Evolutionary conservation across 768 basidiomycete genomes (phyloP), one percentile per base, ranked within the genome.

Genomic region (Podaxis pistillaris): DNA sequence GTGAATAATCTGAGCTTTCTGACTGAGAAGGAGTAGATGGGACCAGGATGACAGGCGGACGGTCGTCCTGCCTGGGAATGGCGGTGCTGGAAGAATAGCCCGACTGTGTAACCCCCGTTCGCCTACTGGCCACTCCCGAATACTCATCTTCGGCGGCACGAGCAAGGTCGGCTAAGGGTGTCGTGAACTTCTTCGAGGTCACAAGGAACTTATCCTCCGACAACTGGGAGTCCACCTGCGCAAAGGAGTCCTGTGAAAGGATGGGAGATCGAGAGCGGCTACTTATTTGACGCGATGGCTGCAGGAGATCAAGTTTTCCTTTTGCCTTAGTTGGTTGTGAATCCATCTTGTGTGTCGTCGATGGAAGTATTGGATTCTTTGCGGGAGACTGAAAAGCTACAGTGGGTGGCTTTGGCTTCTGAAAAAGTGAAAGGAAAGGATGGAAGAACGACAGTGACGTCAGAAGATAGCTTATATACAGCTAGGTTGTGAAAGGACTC

Each of bases 221-320:
- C 62, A 86, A 81, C 40, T 79, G 77, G 1, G 81, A 77, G n/a
- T 79, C 64, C 38, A 78, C 76, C 37, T 79, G 83, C 44, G 79
- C 86, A 63, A 90, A 88, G 1, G 89, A 90, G 70, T 89, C 88
- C 69, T 84, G 80, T 3, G 87, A 86, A 8, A 72, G 70, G 44
- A 68, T 64, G 2, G 70, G 70, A 37, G 66, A 70, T 24, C 33
- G 36, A 2, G 60, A 56, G 8, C 59, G 61, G 13, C 41, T 9
- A 40, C 46, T 40, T n/a, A 37, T 28, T 38, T 56, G 61, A 49
- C 19, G 44, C 12, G 54, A 38, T 12, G 53, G 26, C 51, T 67
- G 57, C 64, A 62, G 67, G 63, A 65, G 53, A 30, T 50, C 24
- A 24, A 62, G 62, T 62, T 66, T 67, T 33, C 51, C 46, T 60